Base-by-base conservation (phyloP, 805 yeast species). In the Teunomyces lycoperdinae region DNA sequence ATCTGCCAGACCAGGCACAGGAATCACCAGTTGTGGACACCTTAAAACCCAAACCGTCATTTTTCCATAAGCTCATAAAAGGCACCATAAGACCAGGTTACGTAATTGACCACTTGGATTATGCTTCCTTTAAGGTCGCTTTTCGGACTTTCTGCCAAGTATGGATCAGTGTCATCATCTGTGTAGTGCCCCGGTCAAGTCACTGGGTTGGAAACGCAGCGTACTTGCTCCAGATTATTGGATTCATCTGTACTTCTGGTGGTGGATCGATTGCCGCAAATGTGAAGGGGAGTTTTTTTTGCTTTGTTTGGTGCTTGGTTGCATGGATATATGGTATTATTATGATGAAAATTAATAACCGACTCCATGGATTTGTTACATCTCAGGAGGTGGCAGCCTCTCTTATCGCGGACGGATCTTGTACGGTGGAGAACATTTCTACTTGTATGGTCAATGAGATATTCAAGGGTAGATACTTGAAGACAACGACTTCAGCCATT, bases 131-230 rank as follows among this genome's bases (percentile, higher is more conserved):
- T 44, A 64, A 64, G 42, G 44, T 57, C 0, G 58, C 52, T 2
- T 31, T 58, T 7, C 53, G 64, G 16, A 61, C 68, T 2, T 67
- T 64, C 61, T 36, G 59, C 11, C 67, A 62, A 43, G 51, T 62
- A 2, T 67, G 69, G 67, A 43, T 47, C 14, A 54, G 62, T 3
- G 59, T 63, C 5, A 48, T 68, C 7, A 35, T 67, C 13, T 47
- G 56, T 8, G 53, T 64, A 4, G 56, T 63, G 3, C 68, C 64
- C 2, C 38, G 47, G 2, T 52, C 63, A 1, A 54, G 58, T 39
- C 40, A 35, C 17, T 68, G 71, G 71, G 13, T 67, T 0, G 71
- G 71, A 5, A 45, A 43, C 16, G 69, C 66, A 3, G 52, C 64
- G 2, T 68, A 58, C 47, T 51, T 68, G 36, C 44, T 63, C 30